Conservation (phyloP, 768 basidiomycete species). For the Rhodotorula sphaerocarpa region DNA sequence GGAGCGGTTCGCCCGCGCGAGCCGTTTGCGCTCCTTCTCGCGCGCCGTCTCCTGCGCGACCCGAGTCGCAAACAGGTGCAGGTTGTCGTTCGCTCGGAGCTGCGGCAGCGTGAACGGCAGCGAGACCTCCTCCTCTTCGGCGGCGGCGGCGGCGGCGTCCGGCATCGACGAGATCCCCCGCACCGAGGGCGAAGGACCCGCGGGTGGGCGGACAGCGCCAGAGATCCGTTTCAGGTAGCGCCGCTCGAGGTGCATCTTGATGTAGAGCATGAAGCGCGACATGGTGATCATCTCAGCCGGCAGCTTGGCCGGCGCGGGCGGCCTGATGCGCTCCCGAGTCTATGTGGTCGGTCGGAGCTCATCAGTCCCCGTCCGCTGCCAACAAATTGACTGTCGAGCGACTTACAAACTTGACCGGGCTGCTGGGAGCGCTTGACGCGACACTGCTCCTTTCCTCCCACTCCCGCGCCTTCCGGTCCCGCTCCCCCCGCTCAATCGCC, state of each 20-base stretch:
- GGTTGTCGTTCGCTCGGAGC: neutral
- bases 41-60: neutral
- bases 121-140: neutral
- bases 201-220: too few species aligned
- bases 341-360: too few species aligned
- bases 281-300: conserved; percentile 3
- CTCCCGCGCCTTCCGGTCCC: neutral
- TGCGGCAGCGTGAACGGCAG: conserved; percentile 3
- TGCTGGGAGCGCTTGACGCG: too few species aligned
- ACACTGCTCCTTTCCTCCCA: neutral
- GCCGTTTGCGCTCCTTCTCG: neutral
- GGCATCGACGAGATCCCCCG: too few species aligned
- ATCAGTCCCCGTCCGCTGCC: too few species aligned
- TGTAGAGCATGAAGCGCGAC: conserved; percentile 16
- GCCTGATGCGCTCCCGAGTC: conserved; percentile 13
- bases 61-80: neutral
- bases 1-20: neutral
- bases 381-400: too few species aligned
- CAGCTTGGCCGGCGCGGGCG: conserved; percentile 15
- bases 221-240: neutral
- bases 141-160: neutral
- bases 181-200: neutral
- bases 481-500: conserved; percentile 3
- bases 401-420: too few species aligned
- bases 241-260: conserved; percentile 9